These are phyloP conservation scores for Aspergillus sp. DNA, from an alignment of 2,329 filamentous ascomycete genomes.

Conservation along the genomic window DNA sequence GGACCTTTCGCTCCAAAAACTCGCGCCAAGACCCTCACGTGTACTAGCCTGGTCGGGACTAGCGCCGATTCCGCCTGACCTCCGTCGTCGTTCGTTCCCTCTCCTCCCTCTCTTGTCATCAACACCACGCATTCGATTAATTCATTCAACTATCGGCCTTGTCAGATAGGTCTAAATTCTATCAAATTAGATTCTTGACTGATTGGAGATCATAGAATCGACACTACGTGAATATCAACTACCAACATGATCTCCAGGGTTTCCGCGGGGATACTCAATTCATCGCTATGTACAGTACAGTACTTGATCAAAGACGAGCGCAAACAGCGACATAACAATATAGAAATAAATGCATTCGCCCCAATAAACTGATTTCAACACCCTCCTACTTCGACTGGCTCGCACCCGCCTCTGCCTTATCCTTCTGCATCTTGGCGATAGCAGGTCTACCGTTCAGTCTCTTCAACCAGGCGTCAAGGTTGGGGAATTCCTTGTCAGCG, in stretches of 20 bases:
- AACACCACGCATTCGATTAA: not conserved
- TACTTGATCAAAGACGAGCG: not conserved
- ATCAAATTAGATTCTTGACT: too few relatives aligned
- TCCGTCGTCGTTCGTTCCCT: not conserved
- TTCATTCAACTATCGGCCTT: too few relatives aligned
- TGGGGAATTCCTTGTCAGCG: conserved; percentile 30
- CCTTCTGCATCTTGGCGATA: conserved; percentile 23
- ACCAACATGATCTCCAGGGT: too few relatives aligned
- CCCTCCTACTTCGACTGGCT: not conserved
- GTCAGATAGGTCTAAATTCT: too few relatives aligned
- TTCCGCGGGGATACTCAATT: not conserved
- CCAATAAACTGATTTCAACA: not conserved
- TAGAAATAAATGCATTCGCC: not conserved
- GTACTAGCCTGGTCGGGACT: conserved; percentile 19
- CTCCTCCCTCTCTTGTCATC: not conserved
- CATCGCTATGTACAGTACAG: not conserved
- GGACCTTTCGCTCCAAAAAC: conserved; percentile 33
- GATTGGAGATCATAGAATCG: too few relatives aligned
- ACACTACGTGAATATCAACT: too few relatives aligned
- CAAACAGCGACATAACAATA: not conserved
- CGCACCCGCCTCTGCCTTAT: conserved; percentile 12
- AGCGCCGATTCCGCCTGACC: not conserved
- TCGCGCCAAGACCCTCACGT: conserved; percentile 31
- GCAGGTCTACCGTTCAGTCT: conserved; percentile 27
- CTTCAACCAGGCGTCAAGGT: conserved; percentile 31